Base-by-base conservation (phyloP, 495 filamentous ascomycete genomes). In the Beverwykella pulmonaria region DNA sequence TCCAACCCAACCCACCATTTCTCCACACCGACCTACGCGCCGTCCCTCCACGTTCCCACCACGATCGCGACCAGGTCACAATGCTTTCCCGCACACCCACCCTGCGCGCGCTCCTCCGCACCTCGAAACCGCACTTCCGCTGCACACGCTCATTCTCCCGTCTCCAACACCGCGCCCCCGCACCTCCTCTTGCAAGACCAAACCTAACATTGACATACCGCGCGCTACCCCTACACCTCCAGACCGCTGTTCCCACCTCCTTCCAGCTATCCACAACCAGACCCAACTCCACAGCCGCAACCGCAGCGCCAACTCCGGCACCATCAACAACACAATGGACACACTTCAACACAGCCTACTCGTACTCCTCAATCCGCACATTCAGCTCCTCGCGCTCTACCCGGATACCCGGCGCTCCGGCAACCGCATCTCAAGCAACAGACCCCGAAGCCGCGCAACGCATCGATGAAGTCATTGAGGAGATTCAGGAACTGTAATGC, bases 401-500 rank as follows among this genome's bases (percentile, higher is more conserved):
- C 22, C 48, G 9, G 22, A 52, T 29, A 8, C 17, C 48, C 22
- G 22, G 8, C 22, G 20, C 48, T 2, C 48, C 48, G 26, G 25
- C 53, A 2, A 8, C 62, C 15, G 20, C 39, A 44, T 15, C 39
- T 2, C 39, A 9, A n/a, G 39, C 39, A 2, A 44, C 39, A 3
- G 39, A 25, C 17, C 48, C 56, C 17, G 48, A 56, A 4, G 57
- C 56, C 12, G 64, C 56, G 26, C 46, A 26, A 32, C 26, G 49
- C 14, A 67, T 67, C 22, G 59, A 68, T 1, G 59, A 63, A 27
- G 27, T 58, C 19, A 59, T 68, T 26, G 65, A 68, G 32, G 59
- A 63, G 52, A 72, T 80, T n/a, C 70, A 73, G 69, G 78, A 80
- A 30, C 71, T 75, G 72, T 44, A 44, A 30, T 69, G 75, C 70